phyloP scores from a whole-genome alignment of 2,329 filamentous ascomycete species.

The Fusarium avenaceum region DNA sequence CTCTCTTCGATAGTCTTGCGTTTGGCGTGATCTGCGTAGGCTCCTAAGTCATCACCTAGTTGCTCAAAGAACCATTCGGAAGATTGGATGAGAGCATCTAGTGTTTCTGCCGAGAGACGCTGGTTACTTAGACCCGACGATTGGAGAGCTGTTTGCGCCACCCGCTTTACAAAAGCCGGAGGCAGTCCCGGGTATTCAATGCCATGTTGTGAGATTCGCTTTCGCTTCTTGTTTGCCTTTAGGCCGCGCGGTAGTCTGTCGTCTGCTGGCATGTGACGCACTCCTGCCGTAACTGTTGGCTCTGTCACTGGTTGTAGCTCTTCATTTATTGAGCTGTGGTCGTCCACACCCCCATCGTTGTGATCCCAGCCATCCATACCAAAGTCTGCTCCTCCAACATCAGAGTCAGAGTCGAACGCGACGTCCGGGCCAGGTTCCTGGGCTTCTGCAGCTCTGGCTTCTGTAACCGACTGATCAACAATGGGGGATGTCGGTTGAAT shows the following conservation, averaged over 20 bases:
- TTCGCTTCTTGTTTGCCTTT: constrained; percentile 54
- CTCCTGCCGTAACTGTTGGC: constrained; percentile 14
- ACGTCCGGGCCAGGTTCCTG: constrained; percentile 31
- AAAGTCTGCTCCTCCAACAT: constrained; percentile 36
- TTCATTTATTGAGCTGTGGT: constrained; percentile 46
- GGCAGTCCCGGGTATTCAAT: constrained; percentile 83
- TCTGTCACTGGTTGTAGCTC: constrained; percentile 27
- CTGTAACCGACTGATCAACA: constrained; percentile 36
- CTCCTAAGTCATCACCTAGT: constrained; percentile 80
- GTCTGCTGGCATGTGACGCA: constrained; percentile 21
- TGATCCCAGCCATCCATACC: constrained; percentile 38
- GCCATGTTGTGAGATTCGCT: constrained; percentile 75
- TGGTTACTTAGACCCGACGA: constrained; percentile 74
- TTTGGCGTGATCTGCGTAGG: constrained; percentile 84
- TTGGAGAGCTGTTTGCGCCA: constrained; percentile 78
- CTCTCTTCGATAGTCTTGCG: constrained; percentile 88
- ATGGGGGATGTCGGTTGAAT: constrained; percentile 48
- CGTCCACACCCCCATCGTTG: constrained; percentile 37
- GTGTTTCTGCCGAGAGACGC: constrained; percentile 79
- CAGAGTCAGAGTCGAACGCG: constrained; percentile 40
- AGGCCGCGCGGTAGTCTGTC: constrained; percentile 33
- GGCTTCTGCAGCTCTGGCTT: constrained; percentile 37
- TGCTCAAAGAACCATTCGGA: constrained; percentile 96
- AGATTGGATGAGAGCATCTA: constrained; percentile 81
- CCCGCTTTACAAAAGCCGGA: constrained; percentile 77